phyloP scores from a whole-genome alignment of 2,329 filamentous ascomycete genomes.

The Claviceps sp. region DNA sequence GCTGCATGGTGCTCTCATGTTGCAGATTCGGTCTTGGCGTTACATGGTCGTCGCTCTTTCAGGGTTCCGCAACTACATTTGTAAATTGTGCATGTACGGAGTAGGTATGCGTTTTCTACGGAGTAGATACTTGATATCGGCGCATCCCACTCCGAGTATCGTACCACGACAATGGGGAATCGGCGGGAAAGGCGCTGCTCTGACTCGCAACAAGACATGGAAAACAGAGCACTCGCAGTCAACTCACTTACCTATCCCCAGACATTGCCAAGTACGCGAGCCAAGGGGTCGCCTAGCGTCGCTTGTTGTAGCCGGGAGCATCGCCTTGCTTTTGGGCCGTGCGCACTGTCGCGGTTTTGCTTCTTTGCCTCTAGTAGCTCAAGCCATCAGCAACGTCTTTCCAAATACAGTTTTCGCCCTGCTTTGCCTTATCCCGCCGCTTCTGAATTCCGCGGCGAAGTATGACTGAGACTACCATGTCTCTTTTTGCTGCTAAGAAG shows the following conservation, averaged over 20 bases:
- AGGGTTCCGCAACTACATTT: background rate
- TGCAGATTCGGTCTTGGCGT: background rate
- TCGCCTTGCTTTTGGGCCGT: conserved; percentile 6
- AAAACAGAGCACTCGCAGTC: background rate
- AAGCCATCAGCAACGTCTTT: conserved; percentile 2
- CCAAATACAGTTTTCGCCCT: conserved; percentile 3
- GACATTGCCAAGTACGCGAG: background rate
- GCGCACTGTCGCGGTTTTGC: conserved; percentile 5
- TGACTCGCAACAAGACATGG: background rate
- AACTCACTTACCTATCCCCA: background rate
- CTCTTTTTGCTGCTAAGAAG: conserved; percentile 1
- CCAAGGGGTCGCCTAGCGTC: background rate
- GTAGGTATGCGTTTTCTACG: background rate
- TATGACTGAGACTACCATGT: conserved; percentile 3
- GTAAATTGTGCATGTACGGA: background rate
- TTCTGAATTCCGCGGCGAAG: conserved; percentile 3
- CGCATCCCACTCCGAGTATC: background rate
- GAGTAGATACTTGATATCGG: background rate
- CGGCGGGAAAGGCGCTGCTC: background rate
- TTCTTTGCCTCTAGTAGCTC: conserved; percentile 2
- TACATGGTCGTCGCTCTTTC: background rate
- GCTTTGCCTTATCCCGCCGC: conserved; percentile 2
- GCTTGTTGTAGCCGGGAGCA: background rate
- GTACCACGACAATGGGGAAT: background rate
- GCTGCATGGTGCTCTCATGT: background rate